Evolutionary conservation across 441 rosid species (phyloP), one percentile per base, ranked within the genome.

Genomic region (Brassica hybrid): DNA sequence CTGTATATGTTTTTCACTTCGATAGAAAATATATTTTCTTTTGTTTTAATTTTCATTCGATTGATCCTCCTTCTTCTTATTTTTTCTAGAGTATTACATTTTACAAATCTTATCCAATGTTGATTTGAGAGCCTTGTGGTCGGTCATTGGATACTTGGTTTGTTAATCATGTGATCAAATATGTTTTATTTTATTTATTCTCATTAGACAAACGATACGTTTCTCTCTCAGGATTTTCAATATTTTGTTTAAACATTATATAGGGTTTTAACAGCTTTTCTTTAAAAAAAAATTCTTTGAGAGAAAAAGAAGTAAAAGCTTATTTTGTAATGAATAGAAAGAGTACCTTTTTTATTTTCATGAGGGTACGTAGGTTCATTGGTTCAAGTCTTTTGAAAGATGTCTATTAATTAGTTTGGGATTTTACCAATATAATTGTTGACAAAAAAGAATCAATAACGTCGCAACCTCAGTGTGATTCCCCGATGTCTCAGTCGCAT

Each of bases 51-150:
- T 8, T 58, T 67, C 52, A 43, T 57, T 57, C 59, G 78, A 57
- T 6, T 57, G 48, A 54, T 64, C 32, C 21, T 66, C 14, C n/a
- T 48, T 30, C 11, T 21, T 30, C 23, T 48, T 12, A 1, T 6
- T 12, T 36, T 50, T 16, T 12, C 19, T 34, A 17, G 21, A 69
- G 65, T 69, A 52, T 69, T 48, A 23, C 32, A 69, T 21, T 76
- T 18, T 30, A 52, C 62, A 75, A 32, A 63, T 76, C 71, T 70
- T 76, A 76, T 70, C 75, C 18, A 62, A 63, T 36, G 75, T 38
- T 69, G 58, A 69, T 52, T 52, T 23, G 3, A 36, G 23, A 36
- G 2, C 52, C 14, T 62, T 6, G n/a, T 59, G 10, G 38, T 69
- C 41, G 12, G 43, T 69, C 43, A 69, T 70, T 63, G 71, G 80